A percentile compares a stretch with the other conserved stretches of the same genome.
Conservation (phyloP, 768 basidiomycete species). For the Postia placenta region DNA sequence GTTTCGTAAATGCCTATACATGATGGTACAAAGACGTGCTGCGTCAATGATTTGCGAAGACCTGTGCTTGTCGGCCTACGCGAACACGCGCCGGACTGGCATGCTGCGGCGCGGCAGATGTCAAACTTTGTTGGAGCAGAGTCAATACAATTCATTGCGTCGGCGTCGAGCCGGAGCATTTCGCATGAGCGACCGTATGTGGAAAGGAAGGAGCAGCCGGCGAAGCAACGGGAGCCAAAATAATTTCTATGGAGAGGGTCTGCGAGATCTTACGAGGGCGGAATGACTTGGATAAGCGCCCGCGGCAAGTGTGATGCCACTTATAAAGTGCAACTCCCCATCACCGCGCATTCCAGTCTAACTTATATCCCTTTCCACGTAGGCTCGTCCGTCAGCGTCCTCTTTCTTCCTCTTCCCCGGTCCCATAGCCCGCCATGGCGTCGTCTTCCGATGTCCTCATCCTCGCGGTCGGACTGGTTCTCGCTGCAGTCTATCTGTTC, state of each 20-base stretch:
- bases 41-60: too few relatives aligned
- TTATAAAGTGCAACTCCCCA: background rate
- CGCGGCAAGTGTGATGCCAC: background rate
- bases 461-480: constrained; percentile 65
- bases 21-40: too few relatives aligned
- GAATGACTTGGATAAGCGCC: background rate
- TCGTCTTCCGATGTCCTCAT: constrained; percentile 70
- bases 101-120: too few relatives aligned
- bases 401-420: constrained; percentile 8
- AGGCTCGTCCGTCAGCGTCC: background rate
- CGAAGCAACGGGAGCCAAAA: background rate
- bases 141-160: too few relatives aligned
- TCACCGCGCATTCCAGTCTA: background rate
- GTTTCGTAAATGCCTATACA: too few relatives aligned
- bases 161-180: too few relatives aligned
- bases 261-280: background rate
- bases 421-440: constrained; percentile 39
- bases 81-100: too few relatives aligned
- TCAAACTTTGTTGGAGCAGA: too few relatives aligned
- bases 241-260: background rate
- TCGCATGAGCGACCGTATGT: background rate
- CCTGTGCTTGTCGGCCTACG: too few relatives aligned
- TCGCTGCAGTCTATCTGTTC: constrained; percentile 79
- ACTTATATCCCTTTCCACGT: background rate
- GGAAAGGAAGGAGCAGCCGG: background rate